Conservation (phyloP, 176 grass and related monocot species). For the Eremochloa ophiuroides region DNA sequence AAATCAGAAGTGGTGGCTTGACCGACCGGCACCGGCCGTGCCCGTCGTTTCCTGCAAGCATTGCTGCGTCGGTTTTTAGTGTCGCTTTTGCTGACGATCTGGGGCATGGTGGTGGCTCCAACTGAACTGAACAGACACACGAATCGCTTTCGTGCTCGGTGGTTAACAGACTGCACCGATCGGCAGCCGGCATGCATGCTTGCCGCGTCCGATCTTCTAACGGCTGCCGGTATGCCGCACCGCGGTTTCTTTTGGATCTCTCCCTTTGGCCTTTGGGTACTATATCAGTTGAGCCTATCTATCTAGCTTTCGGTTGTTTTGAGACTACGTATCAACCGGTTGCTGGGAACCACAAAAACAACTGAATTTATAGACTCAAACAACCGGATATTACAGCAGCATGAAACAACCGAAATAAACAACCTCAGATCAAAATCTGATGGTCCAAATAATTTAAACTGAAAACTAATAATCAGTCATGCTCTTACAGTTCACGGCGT, state of each 20-base stretch:
- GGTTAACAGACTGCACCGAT: not conserved
- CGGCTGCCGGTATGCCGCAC: not conserved
- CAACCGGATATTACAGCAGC: no score
- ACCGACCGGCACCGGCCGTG: not conserved
- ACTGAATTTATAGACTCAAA: no score
- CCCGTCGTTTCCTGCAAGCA: not conserved
- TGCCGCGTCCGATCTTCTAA: not conserved
- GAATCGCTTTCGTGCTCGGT: not conserved
- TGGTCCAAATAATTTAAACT: no score
- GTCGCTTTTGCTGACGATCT: not conserved
- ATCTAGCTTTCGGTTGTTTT: no score
- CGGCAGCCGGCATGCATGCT: not conserved
- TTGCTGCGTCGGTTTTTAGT: not conserved
- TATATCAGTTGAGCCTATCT: no score
- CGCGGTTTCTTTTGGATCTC: not conserved
- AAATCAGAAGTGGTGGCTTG: conserved; percentile 8
- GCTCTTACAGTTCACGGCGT: no score
- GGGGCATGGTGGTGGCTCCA: not conserved
- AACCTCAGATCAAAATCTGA: no score
- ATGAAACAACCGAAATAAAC: no score
- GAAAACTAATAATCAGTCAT: no score
- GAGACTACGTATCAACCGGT: no score
- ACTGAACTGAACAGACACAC: not conserved
- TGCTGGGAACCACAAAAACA: no score
- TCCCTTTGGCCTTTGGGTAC: no score